Percentiles rank a stretch among this genome's conserved stretches.
These are phyloP conservation scores for Pythium dissotocum DNA, from an alignment of 352 stramenopile species.

Conservation along the genomic window DNA sequence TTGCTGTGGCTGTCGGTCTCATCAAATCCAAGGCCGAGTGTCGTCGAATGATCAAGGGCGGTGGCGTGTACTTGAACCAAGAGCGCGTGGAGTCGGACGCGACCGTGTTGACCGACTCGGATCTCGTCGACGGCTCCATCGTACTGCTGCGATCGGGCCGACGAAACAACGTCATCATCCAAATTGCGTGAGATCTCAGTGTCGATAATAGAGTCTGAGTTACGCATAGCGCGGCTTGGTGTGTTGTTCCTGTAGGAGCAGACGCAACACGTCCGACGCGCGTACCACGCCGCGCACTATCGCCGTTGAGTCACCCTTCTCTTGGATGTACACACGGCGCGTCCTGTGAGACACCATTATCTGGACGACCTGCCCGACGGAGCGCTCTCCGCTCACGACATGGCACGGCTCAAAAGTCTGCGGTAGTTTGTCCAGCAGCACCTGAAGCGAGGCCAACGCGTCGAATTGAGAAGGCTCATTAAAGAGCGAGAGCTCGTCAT, in stretches of 20 bases:
- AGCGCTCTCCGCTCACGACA: constrained; percentile 35
- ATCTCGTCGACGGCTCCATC: constrained; percentile 67
- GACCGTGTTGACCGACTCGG: constrained; percentile 31
- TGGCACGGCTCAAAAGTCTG: constrained; percentile 4
- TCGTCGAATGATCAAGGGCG: constrained; percentile 94
- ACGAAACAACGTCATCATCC: constrained; percentile 83
- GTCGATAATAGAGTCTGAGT: background rate
- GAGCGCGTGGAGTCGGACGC: constrained; percentile 64
- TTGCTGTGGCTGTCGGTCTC: constrained; percentile 89
- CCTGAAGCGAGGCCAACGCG: constrained; percentile 29
- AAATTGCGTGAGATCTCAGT: constrained; percentile 39
- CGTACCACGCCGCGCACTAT: constrained; percentile 37
- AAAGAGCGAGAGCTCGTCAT: background rate
- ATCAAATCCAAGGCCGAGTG: constrained; percentile 95
- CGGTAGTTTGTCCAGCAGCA: constrained; percentile 17
- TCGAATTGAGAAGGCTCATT: background rate
- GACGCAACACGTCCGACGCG: constrained; percentile 47
- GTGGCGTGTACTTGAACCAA: constrained; percentile 94
- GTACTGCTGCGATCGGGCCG: constrained; percentile 71
- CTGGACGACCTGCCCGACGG: constrained; percentile 44
- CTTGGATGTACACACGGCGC: constrained; percentile 38
- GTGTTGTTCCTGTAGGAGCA: constrained; percentile 60
- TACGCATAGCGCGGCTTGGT: constrained; percentile 20
- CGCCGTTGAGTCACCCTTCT: background rate
- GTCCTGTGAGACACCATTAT: constrained; percentile 42